Conservation (phyloP, 2,329 filamentous ascomycete genomes). For the Neofusicoccum ribis region DNA sequence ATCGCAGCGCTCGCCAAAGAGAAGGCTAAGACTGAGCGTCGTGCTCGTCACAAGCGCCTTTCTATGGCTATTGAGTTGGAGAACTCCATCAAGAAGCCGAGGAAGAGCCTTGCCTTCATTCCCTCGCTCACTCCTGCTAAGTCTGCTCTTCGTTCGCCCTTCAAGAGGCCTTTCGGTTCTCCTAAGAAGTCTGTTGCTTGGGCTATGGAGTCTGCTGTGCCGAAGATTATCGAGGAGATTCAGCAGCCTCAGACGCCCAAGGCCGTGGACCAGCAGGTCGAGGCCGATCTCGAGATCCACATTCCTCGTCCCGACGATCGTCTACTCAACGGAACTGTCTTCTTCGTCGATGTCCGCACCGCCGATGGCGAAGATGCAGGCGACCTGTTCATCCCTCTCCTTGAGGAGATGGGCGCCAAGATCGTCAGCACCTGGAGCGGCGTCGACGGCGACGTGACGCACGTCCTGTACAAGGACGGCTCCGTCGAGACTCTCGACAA, state of each 20-base stretch:
- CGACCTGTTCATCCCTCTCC: slow-evolving; percentile 77
- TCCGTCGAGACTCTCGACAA: slow-evolving; percentile 79
- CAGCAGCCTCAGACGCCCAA: slow-evolving; percentile 17
- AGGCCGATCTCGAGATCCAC: slow-evolving; percentile 24
- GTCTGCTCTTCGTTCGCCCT: slow-evolving; percentile 38
- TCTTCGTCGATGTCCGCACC: slow-evolving; percentile 82
- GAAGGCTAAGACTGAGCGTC: slow-evolving; percentile 18
- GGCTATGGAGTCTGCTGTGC: slow-evolving; percentile 16
- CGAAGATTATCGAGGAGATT: not conserved
- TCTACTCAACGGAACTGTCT: slow-evolving; percentile 61
- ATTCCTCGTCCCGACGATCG: slow-evolving; percentile 28
- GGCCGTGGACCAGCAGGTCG: slow-evolving; percentile 1
- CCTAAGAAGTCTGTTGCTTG: slow-evolving; percentile 41
- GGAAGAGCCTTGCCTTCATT: slow-evolving; percentile 18
- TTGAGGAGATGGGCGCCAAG: slow-evolving; percentile 78
- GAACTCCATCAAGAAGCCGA: slow-evolving; percentile 17
- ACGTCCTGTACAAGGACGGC: slow-evolving; percentile 89
- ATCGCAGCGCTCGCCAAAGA: slow-evolving; percentile 1
- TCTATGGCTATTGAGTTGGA: slow-evolving; percentile 18
- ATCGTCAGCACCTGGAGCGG: slow-evolving; percentile 76
- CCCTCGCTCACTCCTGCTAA: slow-evolving; percentile 22
- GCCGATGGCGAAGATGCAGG: slow-evolving; percentile 63
- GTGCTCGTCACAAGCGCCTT: slow-evolving; percentile 10
- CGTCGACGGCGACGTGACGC: slow-evolving; percentile 74
- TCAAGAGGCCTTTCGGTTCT: slow-evolving; percentile 30